Evolutionary conservation across 257 asterid genomes (phyloP).

Genomic region (Gynochthodes officinalis): DNA sequence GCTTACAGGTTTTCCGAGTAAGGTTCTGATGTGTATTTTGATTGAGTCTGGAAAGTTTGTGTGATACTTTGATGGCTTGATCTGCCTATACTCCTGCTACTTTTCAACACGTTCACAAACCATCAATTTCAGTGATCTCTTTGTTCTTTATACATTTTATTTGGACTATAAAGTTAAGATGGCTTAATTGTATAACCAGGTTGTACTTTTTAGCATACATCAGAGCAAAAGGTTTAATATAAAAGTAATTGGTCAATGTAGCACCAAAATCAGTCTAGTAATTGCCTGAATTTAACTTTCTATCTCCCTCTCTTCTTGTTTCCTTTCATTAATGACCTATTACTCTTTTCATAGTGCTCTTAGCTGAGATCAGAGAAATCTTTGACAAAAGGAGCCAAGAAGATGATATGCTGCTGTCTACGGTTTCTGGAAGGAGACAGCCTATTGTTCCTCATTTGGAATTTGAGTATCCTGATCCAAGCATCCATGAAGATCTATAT

Average conservation of each 20-base stretch:
- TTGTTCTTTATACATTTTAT: background rate
- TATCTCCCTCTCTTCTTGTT: background rate
- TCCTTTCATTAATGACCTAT: conserved; percentile 6
- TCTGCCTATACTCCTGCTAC: background rate
- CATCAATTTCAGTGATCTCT: background rate
- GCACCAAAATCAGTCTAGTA: background rate
- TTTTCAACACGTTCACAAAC: background rate
- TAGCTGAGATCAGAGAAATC: conserved; percentile 77
- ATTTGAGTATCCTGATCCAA: conserved; percentile 66
- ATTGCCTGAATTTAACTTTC: background rate
- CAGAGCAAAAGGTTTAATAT: background rate
- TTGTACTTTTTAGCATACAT: background rate
- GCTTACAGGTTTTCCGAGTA: background rate
- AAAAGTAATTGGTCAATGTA: background rate
- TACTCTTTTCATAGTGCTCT: conserved; percentile 46
- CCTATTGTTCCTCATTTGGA: conserved; percentile 61
- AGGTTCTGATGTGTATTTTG: background rate
- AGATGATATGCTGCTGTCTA: conserved; percentile 54
- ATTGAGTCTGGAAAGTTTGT: background rate
- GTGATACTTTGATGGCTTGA: background rate
- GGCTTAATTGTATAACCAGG: background rate
- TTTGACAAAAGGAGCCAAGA: conserved; percentile 53
- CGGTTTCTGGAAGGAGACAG: conserved; percentile 61
- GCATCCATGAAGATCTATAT: conserved; percentile 77
- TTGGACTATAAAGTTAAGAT: background rate